Percentiles rank a stretch among this genome's conserved stretches.
These are phyloP conservation scores for Saposhnikovia divaricata DNA, from an alignment of 129 eudicot genomes.

Conservation along the genomic window DNA sequence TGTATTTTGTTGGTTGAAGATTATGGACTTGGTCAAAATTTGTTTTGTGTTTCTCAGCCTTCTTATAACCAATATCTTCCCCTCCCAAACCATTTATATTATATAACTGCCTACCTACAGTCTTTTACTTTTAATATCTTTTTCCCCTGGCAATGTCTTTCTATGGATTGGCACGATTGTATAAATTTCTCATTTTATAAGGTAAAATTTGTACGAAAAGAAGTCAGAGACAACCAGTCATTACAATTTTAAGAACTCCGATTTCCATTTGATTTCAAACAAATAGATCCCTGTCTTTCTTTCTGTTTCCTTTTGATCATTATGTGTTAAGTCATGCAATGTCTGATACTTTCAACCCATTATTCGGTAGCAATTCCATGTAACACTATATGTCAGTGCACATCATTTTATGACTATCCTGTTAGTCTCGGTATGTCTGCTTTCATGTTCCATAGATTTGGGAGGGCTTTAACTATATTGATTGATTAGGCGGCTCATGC, in stretches of 20 bases:
- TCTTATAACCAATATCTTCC: no score
- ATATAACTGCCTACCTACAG: not conserved
- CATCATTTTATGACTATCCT: not conserved
- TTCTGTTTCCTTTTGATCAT: not conserved
- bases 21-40: not conserved
- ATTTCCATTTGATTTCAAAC: not conserved
- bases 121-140: not conserved
- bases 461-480: not conserved
- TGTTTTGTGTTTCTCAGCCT: not conserved
- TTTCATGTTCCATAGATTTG: not conserved
- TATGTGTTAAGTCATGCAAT: not conserved
- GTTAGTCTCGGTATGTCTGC: not conserved
- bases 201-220: not conserved
- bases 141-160: not conserved
- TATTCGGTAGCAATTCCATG: not conserved
- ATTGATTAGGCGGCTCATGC: not conserved
- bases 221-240: not conserved
- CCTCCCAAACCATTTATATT: not conserved
- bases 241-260: not conserved
- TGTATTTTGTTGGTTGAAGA: not conserved
- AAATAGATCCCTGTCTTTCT: not conserved
- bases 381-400: not conserved
- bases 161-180: not conserved
- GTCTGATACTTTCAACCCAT: not conserved
- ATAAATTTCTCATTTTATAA: no score